Conservation (phyloP, 2,329 filamentous ascomycete genomes). For the Claviceps africana region DNA sequence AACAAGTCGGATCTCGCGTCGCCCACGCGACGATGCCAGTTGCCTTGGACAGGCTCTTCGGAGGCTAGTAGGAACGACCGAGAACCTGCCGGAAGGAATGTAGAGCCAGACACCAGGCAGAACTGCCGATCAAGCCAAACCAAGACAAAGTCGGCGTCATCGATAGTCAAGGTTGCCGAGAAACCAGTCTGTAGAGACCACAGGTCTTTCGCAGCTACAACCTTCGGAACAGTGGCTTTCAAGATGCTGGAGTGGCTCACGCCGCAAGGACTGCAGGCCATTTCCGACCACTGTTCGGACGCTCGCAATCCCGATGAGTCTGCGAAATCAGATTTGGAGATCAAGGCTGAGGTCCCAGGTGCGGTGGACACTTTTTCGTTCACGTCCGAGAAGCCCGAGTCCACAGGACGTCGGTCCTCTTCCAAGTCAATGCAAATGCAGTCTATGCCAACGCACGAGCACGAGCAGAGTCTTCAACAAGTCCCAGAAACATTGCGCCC, state of each 20-base stretch:
- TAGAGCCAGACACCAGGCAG: neutral
- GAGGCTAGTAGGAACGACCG: neutral
- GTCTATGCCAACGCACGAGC: neutral
- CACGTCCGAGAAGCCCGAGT: neutral
- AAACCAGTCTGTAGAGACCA: constrained; percentile 38
- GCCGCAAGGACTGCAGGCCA: constrained; percentile 37
- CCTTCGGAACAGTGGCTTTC: constrained; percentile 52
- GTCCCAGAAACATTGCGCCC: neutral
- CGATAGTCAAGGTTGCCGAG: constrained; percentile 28
- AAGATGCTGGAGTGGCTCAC: constrained; percentile 61
- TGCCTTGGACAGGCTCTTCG: neutral
- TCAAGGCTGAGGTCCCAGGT: neutral
- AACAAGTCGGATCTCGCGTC: neutral
- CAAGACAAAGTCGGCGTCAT: neutral
- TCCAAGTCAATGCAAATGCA: constrained; percentile 4
- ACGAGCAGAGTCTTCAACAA: neutral
- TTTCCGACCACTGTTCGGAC: constrained; percentile 25
- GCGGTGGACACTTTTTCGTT: neutral
- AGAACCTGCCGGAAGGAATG: neutral
- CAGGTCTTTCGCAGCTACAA: constrained; percentile 45
- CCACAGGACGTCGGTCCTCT: neutral
- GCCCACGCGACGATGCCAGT: neutral
- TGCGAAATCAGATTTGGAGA: neutral
- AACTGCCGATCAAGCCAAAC: neutral
- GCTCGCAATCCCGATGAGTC: constrained; percentile 5